These are phyloP conservation scores for Flaveria bidentis DNA, from an alignment of 129 eudicot species.

Conservation along the genomic window DNA sequence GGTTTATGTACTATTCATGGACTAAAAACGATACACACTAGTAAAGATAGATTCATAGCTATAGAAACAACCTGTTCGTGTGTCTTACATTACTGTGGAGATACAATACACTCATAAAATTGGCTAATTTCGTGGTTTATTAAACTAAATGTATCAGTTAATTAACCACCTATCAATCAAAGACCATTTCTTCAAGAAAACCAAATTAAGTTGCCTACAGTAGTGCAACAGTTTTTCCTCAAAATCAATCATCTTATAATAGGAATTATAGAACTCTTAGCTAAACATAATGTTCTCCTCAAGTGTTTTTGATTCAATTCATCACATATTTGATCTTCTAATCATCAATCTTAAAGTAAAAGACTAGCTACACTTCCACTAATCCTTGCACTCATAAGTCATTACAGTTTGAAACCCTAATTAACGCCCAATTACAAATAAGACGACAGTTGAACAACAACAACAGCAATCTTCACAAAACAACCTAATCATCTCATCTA, in stretches of 20 bases:
- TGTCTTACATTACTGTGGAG: neutral
- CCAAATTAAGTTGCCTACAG: neutral
- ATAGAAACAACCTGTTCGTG: neutral
- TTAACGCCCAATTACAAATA: neutral
- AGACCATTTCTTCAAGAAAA: slow-evolving; percentile 4
- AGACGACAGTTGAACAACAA: neutral
- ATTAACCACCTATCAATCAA: neutral
- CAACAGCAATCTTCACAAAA: neutral
- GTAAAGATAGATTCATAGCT: neutral
- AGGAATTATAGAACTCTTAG: neutral
- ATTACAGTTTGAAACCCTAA: neutral
- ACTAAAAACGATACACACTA: neutral
- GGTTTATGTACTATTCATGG: neutral
- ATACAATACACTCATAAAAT: neutral
- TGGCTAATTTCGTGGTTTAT: neutral
- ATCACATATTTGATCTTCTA: neutral
- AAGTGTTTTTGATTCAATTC: neutral
- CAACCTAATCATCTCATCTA: neutral
- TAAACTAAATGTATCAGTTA: neutral
- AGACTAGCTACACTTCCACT: neutral
- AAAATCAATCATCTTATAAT: neutral
- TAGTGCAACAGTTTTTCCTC: too few species aligned
- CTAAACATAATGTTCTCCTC: neutral
- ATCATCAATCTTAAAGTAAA: neutral
- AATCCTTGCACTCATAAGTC: too few species aligned